These are phyloP conservation scores for Biscogniauxia mediterranea DNA, from an alignment of 2,329 filamentous ascomycete genomes.

Conservation along the genomic window DNA sequence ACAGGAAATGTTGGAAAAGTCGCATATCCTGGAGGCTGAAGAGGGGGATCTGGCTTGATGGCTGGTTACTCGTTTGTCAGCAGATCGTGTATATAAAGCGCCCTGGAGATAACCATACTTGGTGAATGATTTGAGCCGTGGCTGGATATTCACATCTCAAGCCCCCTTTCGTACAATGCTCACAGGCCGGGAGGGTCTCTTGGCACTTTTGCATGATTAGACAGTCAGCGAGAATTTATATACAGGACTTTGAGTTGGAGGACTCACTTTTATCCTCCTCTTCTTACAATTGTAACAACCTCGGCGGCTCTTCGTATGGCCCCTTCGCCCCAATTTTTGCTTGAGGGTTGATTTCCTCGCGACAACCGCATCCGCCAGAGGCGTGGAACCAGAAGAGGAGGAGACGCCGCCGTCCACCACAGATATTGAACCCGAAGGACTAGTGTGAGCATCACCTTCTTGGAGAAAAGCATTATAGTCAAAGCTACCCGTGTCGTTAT, in stretches of 20 bases:
- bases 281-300: slow-evolving; percentile 69
- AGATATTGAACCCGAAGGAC: slow-evolving; percentile 17
- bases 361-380: slow-evolving; percentile 11
- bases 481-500: slow-evolving; percentile 16
- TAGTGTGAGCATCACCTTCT: slow-evolving; percentile 14
- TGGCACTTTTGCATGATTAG: slow-evolving; percentile 49
- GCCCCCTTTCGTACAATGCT: slow-evolving; percentile 61
- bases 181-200: slow-evolving; percentile 62
- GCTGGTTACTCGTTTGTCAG: slow-evolving; percentile 36
- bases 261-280: slow-evolving; percentile 58
- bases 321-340: slow-evolving; percentile 52
- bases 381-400: slow-evolving; percentile 4
- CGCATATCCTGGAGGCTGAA: slow-evolving; percentile 65
- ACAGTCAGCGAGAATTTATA: slow-evolving; percentile 1
- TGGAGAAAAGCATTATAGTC: slow-evolving; percentile 20
- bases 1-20: slow-evolving; percentile 66
- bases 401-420: slow-evolving; percentile 11
- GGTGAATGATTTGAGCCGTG: slow-evolving; percentile 48
- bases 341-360: slow-evolving; percentile 25
- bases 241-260: not conserved
- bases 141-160: slow-evolving; percentile 63
- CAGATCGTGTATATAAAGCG: slow-evolving; percentile 9
- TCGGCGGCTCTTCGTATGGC: slow-evolving; percentile 64
- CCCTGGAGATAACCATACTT: slow-evolving; percentile 35
- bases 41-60: slow-evolving; percentile 55